Evolutionary conservation across 345 rosid species (phyloP), one percentile per base, ranked within the genome.

Genomic region (Hibiscus syriacus): DNA sequence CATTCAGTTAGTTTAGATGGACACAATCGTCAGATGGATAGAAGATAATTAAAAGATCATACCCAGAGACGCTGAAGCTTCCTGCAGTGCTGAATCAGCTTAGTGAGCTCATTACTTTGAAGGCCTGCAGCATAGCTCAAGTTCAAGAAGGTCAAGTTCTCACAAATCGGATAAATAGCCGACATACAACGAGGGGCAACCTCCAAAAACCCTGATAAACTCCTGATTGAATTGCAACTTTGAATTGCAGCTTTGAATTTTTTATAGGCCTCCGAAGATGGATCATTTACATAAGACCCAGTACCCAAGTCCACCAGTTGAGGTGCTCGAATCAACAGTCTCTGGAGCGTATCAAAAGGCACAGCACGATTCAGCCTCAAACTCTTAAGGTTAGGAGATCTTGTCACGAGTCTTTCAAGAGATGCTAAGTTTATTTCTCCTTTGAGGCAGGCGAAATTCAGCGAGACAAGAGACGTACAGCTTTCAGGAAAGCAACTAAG

Each of bases 361-460:
- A 94, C 95, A 0, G 96, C 85, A 55, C 84, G 90, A 76, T 84
- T 91, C 55, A 94, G 63, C 83, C 82, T 91, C 92, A 94, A 79
- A 50, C 89, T 86, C 87, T 80, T 86, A 49, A 94, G 90, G 69
- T 89, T 80, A 2, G 97, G 95, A 66, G 97, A 94, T 76, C 99
- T 86, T 0, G 92, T 89, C 7, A 94, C 92, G 9, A 94, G 95
- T 68, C 96, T 89, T 82, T 85, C 96, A 13, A 94, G 80, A 54
- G 92, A 91, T 61, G 83, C 77, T 32, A 85, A 75, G 64, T 85
- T 91, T 59, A 84, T 85, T 32, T 91, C 94, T 59, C 97, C 99
- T 75, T 80, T 91, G 23, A 94, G 97, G 83, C 99, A 94, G 16
- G 99, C 87, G 53, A 94, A 89, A 79, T 94, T 91, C 68, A 94